Evolutionary conservation across 2,329 filamentous ascomycete species (phyloP).

Genomic region (Amesomyces nigricolor): DNA sequence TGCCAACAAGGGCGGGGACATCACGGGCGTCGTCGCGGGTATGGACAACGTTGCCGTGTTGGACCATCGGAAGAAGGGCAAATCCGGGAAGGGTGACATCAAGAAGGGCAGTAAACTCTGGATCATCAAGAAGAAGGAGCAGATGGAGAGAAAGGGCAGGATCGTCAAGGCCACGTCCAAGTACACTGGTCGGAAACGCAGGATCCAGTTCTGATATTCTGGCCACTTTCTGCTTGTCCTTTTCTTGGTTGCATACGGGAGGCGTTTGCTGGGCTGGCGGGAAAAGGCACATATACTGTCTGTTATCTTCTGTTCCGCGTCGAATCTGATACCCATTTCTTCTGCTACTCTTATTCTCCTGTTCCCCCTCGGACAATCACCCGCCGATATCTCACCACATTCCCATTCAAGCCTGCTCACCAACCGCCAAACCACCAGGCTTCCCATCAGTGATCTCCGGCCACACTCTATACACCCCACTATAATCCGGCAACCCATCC

Average conservation of each 20-base stretch:
- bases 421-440: slow-evolving; percentile 19
- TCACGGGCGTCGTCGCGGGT: slow-evolving; percentile 81
- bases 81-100: slow-evolving; percentile 45
- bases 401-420: slow-evolving; percentile 12
- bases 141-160: slow-evolving; percentile 93
- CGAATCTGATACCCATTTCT: slow-evolving; percentile 24
- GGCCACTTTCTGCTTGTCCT: slow-evolving; percentile 2
- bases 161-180: slow-evolving; percentile 88
- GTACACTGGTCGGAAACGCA: slow-evolving; percentile 87
- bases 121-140: slow-evolving; percentile 82
- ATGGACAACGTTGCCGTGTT: slow-evolving; percentile 84
- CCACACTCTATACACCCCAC: slow-evolving; percentile 21
- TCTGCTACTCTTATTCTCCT: neutral
- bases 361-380: neutral
- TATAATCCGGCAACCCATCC: slow-evolving; percentile 25
- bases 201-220: slow-evolving; percentile 61
- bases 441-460: slow-evolving; percentile 25
- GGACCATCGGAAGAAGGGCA: slow-evolving; percentile 57
- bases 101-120: slow-evolving; percentile 81
- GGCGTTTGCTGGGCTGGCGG: slow-evolving; percentile 18
- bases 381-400: too few species aligned
- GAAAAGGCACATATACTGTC: slow-evolving; percentile 6
- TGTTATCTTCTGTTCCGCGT: slow-evolving; percentile 4
- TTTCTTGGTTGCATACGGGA: slow-evolving; percentile 14
- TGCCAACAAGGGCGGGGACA: slow-evolving; percentile 61